These are phyloP conservation scores for Hura crepitans DNA, from an alignment of 441 rosid genomes.

Conservation along the genomic window DNA sequence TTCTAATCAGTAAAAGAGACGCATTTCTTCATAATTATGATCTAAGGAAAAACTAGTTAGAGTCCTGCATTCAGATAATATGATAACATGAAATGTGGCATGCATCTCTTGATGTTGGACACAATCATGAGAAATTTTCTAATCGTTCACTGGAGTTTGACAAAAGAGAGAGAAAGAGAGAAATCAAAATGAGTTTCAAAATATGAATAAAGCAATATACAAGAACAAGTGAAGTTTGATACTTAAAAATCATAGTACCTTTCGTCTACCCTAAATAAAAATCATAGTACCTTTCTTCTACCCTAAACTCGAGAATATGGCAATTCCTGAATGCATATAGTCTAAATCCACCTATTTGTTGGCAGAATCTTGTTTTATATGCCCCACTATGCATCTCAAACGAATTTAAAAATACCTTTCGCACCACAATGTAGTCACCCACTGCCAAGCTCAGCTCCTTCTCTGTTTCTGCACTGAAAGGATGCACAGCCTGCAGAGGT, in stretches of 20 bases:
- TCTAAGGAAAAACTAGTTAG: not conserved
- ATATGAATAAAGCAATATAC: too few relatives aligned
- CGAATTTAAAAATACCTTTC: conserved; percentile 48
- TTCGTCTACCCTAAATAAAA: too few relatives aligned
- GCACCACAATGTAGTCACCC: conserved; percentile 80
- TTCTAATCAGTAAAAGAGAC: not conserved
- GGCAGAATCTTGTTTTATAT: not conserved
- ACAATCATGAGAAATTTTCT: not conserved
- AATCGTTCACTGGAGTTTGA: not conserved
- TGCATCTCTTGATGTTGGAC: not conserved
- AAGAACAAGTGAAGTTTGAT: too few relatives aligned
- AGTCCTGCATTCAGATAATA: not conserved
- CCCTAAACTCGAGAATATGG: not conserved
- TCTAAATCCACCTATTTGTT: not conserved
- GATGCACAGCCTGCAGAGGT: conserved; percentile 49
- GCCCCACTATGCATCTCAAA: not conserved
- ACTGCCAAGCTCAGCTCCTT: conserved; percentile 68
- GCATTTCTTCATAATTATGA: not conserved
- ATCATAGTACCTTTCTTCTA: not conserved
- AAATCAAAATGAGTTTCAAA: too few relatives aligned
- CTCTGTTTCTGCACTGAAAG: conserved; percentile 63
- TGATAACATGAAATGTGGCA: not conserved
- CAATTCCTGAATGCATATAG: not conserved
- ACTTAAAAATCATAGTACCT: too few relatives aligned
- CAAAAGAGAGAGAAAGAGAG: not conserved